phyloP scores from a whole-genome alignment of 2,329 filamentous ascomycete species.

The Anisogramma anomala region DNA sequence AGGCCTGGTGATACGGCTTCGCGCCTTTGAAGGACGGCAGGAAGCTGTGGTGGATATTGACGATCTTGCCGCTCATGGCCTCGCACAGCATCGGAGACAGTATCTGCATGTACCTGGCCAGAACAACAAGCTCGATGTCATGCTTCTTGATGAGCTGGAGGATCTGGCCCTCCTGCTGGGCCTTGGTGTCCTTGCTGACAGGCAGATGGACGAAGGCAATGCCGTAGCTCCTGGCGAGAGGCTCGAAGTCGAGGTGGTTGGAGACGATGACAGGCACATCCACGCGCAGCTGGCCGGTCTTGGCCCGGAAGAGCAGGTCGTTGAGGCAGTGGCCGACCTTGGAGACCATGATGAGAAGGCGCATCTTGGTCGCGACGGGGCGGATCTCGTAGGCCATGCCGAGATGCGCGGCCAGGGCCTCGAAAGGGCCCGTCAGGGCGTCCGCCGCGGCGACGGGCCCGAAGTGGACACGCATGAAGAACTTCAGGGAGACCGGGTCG shows the following conservation, averaged over 20 bases:
- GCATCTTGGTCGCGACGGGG: constrained; percentile 56
- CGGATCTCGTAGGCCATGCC: constrained; percentile 61
- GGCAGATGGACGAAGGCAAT: constrained; percentile 74
- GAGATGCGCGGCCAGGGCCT: constrained; percentile 49
- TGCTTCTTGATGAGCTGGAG: constrained; percentile 58
- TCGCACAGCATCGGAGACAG: constrained; percentile 62
- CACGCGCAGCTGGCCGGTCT: constrained; percentile 61
- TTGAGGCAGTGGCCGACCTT: constrained; percentile 82
- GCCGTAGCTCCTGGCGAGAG: constrained; percentile 59
- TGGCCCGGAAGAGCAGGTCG: constrained; percentile 69
- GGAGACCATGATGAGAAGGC: constrained; percentile 78
- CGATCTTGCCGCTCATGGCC: constrained; percentile 74
- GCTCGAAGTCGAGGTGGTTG: constrained; percentile 64
- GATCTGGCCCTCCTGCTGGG: constrained; percentile 58
- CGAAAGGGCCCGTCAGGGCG: constrained; percentile 44
- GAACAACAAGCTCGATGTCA: constrained; percentile 64
- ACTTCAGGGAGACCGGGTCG: constrained; percentile 59
- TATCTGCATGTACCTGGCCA: constrained; percentile 83
- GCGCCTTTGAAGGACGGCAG: constrained; percentile 80
- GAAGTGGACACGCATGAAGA: constrained; percentile 86
- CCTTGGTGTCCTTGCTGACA: constrained; percentile 67
- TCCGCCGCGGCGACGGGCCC: constrained; percentile 45
- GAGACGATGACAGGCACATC: constrained; percentile 70
- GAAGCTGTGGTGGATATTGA: constrained; percentile 88
- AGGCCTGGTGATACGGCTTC: constrained; percentile 80